A percentile compares a stretch with the other conserved stretches of the same genome.
Evolutionary conservation across 176 grass and related monocot genomes (phyloP).

Genomic region (Dendrocalamus sinicus): DNA sequence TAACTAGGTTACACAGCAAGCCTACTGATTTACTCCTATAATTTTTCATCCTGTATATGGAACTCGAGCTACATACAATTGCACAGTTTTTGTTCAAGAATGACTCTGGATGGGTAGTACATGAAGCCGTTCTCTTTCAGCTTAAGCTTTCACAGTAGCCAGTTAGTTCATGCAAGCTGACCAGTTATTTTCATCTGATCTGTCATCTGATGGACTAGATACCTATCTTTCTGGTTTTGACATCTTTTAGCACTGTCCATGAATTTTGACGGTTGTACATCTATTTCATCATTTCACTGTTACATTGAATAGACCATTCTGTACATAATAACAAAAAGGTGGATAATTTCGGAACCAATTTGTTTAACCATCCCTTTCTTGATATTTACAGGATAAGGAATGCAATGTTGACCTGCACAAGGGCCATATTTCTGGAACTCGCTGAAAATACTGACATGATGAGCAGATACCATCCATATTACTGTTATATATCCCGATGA

Average conservation of each 20-base stretch:
- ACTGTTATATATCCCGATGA: constrained; percentile 36
- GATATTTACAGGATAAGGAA: constrained; percentile 49
- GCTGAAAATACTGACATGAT: constrained; percentile 41
- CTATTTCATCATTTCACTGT: constrained; percentile 22
- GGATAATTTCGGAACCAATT: constrained; percentile 24
- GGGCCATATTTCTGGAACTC: constrained; percentile 12
- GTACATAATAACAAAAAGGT: constrained; percentile 21
- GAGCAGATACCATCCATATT: constrained; percentile 34
- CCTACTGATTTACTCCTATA: not conserved
- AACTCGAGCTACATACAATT: constrained; percentile 5
- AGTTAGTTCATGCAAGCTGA: constrained; percentile 35
- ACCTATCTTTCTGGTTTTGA: constrained; percentile 17
- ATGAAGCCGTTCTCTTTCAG: not conserved
- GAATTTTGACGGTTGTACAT: not conserved
- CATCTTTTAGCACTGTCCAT: not conserved
- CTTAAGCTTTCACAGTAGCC: constrained; percentile 19
- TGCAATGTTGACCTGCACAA: not conserved
- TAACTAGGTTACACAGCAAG: not conserved
- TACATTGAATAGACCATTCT: constrained; percentile 27
- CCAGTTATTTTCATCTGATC: constrained; percentile 41
- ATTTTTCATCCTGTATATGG: constrained; percentile 13
- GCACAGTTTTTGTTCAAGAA: not conserved
- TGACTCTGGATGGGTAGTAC: constrained; percentile 5
- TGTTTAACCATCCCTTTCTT: constrained; percentile 48
- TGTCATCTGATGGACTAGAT: not conserved